Percentiles rank a stretch among this genome's conserved stretches.
phyloP scores from a whole-genome alignment of 2,329 filamentous ascomycete species.

The Calonectria henricotiae region DNA sequence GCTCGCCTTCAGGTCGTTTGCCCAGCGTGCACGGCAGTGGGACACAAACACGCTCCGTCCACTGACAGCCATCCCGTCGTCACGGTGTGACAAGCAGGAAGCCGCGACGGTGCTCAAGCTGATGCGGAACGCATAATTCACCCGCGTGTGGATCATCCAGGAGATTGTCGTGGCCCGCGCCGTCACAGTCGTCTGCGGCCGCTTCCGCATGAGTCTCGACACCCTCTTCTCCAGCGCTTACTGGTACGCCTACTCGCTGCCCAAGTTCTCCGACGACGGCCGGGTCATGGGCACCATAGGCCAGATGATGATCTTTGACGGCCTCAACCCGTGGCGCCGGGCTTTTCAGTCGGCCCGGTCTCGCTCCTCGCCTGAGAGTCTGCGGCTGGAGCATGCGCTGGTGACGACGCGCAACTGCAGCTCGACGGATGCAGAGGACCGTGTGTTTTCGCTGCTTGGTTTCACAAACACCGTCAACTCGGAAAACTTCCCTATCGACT shows the following conservation, averaged over 20 bases:
- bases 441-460: constrained; percentile 15
- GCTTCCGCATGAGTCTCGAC: constrained; percentile 20
- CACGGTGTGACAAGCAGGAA: constrained; percentile 10
- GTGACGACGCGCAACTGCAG: constrained; percentile 30
- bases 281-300: constrained; percentile 21
- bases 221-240: constrained; percentile 27
- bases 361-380: constrained; percentile 2
- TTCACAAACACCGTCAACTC: constrained; percentile 27
- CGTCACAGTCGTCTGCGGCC: constrained; percentile 23
- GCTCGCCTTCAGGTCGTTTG: constrained; percentile 24
- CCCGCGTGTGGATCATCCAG: constrained; percentile 31
- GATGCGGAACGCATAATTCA: constrained; percentile 27
- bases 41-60: constrained; percentile 24
- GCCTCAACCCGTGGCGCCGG: constrained; percentile 22
- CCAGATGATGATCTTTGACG: constrained; percentile 29
- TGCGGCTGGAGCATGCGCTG: constrained; percentile 23
- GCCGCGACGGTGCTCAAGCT: constrained; percentile 21
- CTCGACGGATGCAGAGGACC: constrained; percentile 31
- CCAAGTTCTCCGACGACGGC: constrained; percentile 26
- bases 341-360: constrained; percentile 16
- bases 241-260: constrained; percentile 31
- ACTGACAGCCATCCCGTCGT: constrained; percentile 21
- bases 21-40: constrained; percentile 15
- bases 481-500: constrained; percentile 23
- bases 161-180: constrained; percentile 26